Base-by-base conservation (phyloP, 352 stramenopile species). In the Phytopythium mirpurense region DNA sequence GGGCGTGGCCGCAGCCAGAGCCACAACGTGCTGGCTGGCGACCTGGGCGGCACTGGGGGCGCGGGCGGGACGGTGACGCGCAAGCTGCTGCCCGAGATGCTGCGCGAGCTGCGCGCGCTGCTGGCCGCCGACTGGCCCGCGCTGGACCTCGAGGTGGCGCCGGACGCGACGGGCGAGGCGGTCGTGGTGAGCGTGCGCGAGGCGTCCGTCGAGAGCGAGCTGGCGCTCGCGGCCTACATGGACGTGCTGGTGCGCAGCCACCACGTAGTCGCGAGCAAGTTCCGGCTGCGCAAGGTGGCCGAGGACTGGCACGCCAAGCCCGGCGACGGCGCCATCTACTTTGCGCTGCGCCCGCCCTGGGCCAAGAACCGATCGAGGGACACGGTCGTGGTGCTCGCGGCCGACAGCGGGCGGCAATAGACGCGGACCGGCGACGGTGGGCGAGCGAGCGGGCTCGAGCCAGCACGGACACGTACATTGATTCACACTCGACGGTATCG, bases 291-390 rank as follows among this genome's bases (percentile, higher is more conserved):
- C 6, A 89, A 88, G 51, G 72, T 91, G 16, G 74, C 83, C 4
- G 83, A 93, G 54, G 83, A 91, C 68, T 93, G 83, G 83, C 89
- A 82, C 38, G 56, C 62, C 19, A 88, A 85, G 46, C 75, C 77
- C 7, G 72, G 75, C 2, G 77, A 88, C 24, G 70, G 72, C 14
- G 68, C 76, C 0, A 42, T 88, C 0, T 88, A 85, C 63, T 88
- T 84, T 46, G 71, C 78, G 3, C 67, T 86, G 45, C 63, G 73
- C 0, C 75, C 75, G 15, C 75, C 77, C 24, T 88, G 77, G 77
- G 69, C 80, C 45, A 70, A 68, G 43, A 82, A 82, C 26, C 75
- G 69, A n/a, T 82, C 68, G n/a, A 78, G 77, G 32, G 68, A 82
- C 38, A 60, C 77, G 49, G 75, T 82, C 48, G 42, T 77, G 27